These are phyloP conservation scores for Aureobasidium sp. DNA, from an alignment of 2,329 filamentous ascomycete genomes.

Conservation along the genomic window DNA sequence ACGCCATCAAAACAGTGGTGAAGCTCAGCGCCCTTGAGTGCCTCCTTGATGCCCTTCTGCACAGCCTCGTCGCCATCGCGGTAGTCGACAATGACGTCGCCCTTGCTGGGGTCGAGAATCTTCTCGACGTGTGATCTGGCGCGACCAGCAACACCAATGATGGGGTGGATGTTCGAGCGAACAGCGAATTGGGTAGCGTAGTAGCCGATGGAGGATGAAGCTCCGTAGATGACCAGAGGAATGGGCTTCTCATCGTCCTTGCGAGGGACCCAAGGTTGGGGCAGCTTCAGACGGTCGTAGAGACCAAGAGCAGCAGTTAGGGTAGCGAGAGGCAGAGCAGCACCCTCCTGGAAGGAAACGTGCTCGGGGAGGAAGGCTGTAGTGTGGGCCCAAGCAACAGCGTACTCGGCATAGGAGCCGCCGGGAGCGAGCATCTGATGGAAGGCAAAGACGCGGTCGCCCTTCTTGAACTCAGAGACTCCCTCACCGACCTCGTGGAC, in stretches of 20 bases:
- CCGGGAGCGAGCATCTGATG: constrained; percentile 41
- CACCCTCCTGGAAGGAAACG: constrained; percentile 43
- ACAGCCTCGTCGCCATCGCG: constrained; percentile 46
- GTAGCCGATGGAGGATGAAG: constrained; percentile 32
- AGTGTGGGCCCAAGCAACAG: constrained; percentile 45
- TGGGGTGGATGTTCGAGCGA: constrained; percentile 32
- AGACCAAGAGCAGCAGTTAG: constrained; percentile 40
- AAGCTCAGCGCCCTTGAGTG: constrained; percentile 36
- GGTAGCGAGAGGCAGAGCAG: constrained; percentile 38
- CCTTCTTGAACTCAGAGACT: constrained; percentile 49
- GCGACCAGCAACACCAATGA: constrained; percentile 35
- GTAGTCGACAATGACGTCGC: constrained; percentile 43
- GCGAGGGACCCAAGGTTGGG: constrained; percentile 31
- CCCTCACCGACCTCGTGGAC: constrained; percentile 46
- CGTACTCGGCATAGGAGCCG: constrained; percentile 55
- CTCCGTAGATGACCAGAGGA: constrained; percentile 32
- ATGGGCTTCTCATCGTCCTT: constrained; percentile 19
- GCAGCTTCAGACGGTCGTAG: constrained; percentile 34
- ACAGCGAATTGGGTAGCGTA: constrained; percentile 33
- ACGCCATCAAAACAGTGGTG: constrained; percentile 51
- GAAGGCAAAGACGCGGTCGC: constrained; percentile 50
- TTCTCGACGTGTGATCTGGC: constrained; percentile 29
- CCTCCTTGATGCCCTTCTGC: constrained; percentile 36
- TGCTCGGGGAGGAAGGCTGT: constrained; percentile 47
- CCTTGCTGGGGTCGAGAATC: constrained; percentile 31